phyloP scores from a whole-genome alignment of 345 rosid species.

The Eucalyptus virginea region DNA sequence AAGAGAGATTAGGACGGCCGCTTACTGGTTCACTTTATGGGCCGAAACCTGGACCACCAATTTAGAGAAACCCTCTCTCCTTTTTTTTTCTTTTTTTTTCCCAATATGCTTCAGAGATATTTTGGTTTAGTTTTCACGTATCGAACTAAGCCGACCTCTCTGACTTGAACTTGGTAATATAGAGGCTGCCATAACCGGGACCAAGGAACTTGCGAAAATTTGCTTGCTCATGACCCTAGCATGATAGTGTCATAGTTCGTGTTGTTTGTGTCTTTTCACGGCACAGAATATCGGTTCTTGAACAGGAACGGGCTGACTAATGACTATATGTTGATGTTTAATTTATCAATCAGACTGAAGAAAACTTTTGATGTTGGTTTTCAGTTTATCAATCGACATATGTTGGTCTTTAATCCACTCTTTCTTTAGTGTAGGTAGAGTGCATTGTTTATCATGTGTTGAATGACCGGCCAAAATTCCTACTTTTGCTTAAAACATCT shows the following conservation, averaged over 20 bases:
- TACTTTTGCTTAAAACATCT: neutral
- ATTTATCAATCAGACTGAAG: neutral
- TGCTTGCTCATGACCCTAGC: neutral
- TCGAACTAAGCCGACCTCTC: neutral
- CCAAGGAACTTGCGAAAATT: neutral
- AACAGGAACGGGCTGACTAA: neutral
- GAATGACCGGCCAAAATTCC: neutral
- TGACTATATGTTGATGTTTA: neutral
- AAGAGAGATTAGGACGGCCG: neutral
- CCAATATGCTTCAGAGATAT: neutral
- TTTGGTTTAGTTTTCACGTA: neutral
- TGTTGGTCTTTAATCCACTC: neutral
- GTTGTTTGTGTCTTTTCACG: neutral
- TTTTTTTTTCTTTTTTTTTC: neutral
- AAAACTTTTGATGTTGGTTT: neutral
- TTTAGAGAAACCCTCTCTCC: neutral
- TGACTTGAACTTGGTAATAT: neutral
- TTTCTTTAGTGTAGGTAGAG: neutral
- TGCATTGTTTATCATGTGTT: neutral
- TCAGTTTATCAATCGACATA: neutral
- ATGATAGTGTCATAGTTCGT: neutral
- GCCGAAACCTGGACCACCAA: neutral
- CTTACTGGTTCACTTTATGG: neutral
- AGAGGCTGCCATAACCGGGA: neutral
- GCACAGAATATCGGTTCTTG: neutral